Conservation (phyloP, 108 stramenopile species). For the Pseudonitzschia multiseries region DNA sequence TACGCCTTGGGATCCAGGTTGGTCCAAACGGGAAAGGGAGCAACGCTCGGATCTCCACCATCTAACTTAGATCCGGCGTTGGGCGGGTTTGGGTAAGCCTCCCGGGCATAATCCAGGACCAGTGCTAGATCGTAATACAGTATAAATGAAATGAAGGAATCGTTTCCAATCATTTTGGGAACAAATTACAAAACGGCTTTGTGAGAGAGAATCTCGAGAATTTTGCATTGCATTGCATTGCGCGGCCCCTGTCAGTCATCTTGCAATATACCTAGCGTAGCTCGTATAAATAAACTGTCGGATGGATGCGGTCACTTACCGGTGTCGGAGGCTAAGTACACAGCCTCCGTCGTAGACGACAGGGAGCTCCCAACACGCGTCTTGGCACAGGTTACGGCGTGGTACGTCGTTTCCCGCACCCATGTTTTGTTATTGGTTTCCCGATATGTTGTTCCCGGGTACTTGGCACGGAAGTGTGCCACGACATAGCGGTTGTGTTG, state of each 20-base stretch:
- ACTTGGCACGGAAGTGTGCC: conserved; percentile 43
- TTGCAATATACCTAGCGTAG: too few relatives aligned
- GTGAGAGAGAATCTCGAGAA: too few relatives aligned
- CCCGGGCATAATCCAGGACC: conserved; percentile 2
- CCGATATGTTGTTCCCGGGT: conserved; percentile 37
- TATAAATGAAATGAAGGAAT: too few relatives aligned
- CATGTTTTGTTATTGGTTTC: conserved; percentile 28
- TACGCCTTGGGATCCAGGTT: not conserved
- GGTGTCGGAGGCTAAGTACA: conserved; percentile 48
- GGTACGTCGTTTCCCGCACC: conserved; percentile 18
- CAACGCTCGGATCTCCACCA: not conserved
- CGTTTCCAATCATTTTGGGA: too few relatives aligned
- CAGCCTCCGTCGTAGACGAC: conserved; percentile 17
- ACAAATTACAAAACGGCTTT: too few relatives aligned
- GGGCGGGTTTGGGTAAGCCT: conserved; percentile 2
- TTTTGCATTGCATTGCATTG: too few relatives aligned
- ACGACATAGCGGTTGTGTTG: conserved; percentile 31
- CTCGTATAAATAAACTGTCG: too few relatives aligned
- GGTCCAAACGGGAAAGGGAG: not conserved
- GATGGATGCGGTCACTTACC: not conserved
- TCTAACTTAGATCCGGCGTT: not conserved
- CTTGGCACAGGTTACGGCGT: conserved; percentile 44
- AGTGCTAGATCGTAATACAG: not conserved
- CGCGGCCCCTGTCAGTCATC: too few relatives aligned
- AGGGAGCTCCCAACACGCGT: not conserved